These are phyloP conservation scores for Chara braunii DNA, from an alignment of 139 green algal genomes.

Conservation along the genomic window DNA sequence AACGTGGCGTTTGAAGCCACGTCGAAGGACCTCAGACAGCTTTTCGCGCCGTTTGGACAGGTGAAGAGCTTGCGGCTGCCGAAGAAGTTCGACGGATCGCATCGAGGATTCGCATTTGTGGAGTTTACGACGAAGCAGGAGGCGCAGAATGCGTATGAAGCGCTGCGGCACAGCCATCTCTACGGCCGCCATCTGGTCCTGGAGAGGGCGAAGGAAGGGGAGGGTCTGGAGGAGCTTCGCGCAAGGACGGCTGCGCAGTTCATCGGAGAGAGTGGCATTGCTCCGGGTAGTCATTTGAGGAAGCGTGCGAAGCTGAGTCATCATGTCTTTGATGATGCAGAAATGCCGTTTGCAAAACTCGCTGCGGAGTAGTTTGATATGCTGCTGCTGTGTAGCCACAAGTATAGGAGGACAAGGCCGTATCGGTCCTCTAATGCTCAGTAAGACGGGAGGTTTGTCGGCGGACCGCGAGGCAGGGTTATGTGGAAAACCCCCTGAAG, in stretches of 20 bases:
- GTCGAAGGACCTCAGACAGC: constrained; percentile 73
- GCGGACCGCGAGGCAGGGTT: no score
- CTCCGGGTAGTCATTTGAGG: no score
- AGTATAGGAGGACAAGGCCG: no score
- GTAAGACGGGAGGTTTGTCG: no score
- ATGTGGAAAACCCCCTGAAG: no score
- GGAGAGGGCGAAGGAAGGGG: constrained; percentile 34
- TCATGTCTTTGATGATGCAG: no score
- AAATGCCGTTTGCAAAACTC: no score
- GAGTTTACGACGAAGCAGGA: constrained; percentile 55
- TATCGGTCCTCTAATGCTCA: no score
- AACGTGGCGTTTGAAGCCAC: constrained; percentile 98
- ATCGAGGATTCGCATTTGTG: constrained; percentile 60
- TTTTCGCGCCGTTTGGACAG: constrained; percentile 89
- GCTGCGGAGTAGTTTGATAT: no score
- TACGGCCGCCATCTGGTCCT: constrained; percentile 80
- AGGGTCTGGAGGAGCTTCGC: constrained; percentile 37
- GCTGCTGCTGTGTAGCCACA: no score
- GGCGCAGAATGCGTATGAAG: constrained; percentile 46
- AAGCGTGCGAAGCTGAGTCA: no score
- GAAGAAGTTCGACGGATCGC: constrained; percentile 93
- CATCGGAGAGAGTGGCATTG: no score
- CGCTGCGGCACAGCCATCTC: constrained; percentile 74
- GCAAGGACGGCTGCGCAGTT: constrained; percentile 31
- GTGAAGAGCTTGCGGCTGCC: constrained; percentile 87